Conservation (phyloP, 2,329 filamentous ascomycete genomes). For the Cercospora berteroae region DNA sequence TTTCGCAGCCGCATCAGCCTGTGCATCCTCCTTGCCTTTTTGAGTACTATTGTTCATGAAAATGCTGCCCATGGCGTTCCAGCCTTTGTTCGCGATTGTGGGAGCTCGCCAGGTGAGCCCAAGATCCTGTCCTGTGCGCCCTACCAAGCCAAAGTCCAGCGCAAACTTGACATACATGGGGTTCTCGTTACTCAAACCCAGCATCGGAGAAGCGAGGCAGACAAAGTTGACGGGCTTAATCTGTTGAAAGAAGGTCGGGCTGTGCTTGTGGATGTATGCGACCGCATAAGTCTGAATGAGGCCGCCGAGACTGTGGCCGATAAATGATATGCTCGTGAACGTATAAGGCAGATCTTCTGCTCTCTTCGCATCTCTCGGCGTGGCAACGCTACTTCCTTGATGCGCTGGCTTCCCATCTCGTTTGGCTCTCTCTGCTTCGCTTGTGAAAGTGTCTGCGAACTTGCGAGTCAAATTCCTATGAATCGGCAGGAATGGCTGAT, state of each 20-base stretch:
- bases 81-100: slow-evolving; percentile 78
- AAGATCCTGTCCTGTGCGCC: slow-evolving; percentile 91
- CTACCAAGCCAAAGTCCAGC: slow-evolving; percentile 90
- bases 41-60: slow-evolving; percentile 57
- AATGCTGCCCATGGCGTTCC: slow-evolving; percentile 82
- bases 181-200: slow-evolving; percentile 95
- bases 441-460: slow-evolving; percentile 50
- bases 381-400: slow-evolving; percentile 61
- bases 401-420: slow-evolving; percentile 52
- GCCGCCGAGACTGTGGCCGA: slow-evolving; percentile 87
- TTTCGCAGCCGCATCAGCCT: slow-evolving; percentile 75
- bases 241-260: slow-evolving; percentile 80
- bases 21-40: slow-evolving; percentile 50
- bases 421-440: slow-evolving; percentile 45
- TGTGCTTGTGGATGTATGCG: slow-evolving; percentile 95
- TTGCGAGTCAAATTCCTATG: slow-evolving; percentile 54
- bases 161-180: slow-evolving; percentile 97
- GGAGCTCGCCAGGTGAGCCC: slow-evolving; percentile 92
- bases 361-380: slow-evolving; percentile 45
- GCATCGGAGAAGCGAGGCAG: slow-evolving; percentile 77
- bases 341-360: slow-evolving; percentile 63
- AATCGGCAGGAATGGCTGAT: slow-evolving; percentile 79
- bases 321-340: slow-evolving; percentile 92
- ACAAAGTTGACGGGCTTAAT: slow-evolving; percentile 92
- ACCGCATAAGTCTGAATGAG: slow-evolving; percentile 91